phyloP scores from a whole-genome alignment of 768 basidiomycete species.

The Xerocomellus dryophilus region DNA sequence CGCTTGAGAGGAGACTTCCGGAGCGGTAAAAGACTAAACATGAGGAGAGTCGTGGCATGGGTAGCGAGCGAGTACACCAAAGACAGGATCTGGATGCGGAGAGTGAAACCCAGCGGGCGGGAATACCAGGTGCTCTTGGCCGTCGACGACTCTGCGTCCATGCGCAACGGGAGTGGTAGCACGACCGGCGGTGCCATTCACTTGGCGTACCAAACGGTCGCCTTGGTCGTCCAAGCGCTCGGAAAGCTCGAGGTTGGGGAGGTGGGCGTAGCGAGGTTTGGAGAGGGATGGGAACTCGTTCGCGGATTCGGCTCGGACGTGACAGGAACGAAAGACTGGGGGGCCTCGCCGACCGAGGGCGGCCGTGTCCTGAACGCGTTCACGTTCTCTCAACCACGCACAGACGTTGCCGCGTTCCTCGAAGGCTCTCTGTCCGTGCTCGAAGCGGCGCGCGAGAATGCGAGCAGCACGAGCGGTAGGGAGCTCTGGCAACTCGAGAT shows the following conservation, averaged over 20 bases:
- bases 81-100: conserved; percentile 97
- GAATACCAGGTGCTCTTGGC: conserved; percentile 95
- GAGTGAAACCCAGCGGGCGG: conserved; percentile 88
- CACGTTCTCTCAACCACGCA: conserved; percentile 84
- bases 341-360: conserved; percentile 25
- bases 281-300: conserved; percentile 80
- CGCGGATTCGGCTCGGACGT: conserved; percentile 86
- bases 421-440: conserved; percentile 74
- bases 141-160: conserved; percentile 94
- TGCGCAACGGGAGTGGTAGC: conserved; percentile 42
- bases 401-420: conserved; percentile 80
- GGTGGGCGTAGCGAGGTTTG: conserved; percentile 87
- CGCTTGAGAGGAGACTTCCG: conserved; percentile 95
- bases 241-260: conserved; percentile 94
- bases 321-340: conserved; percentile 59
- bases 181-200: conserved; percentile 49
- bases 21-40: conserved; percentile 95
- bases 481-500: conserved; percentile 98
- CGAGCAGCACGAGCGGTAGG: conserved; percentile 56
- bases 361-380: conserved; percentile 72
- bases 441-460: conserved; percentile 68
- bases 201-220: conserved; percentile 91
- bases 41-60: conserved; percentile 98
- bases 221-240: conserved; percentile 86
- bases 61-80: conserved; percentile 99